phyloP scores from a whole-genome alignment of 106 monocot species.

The Xerophyta viscosa region DNA sequence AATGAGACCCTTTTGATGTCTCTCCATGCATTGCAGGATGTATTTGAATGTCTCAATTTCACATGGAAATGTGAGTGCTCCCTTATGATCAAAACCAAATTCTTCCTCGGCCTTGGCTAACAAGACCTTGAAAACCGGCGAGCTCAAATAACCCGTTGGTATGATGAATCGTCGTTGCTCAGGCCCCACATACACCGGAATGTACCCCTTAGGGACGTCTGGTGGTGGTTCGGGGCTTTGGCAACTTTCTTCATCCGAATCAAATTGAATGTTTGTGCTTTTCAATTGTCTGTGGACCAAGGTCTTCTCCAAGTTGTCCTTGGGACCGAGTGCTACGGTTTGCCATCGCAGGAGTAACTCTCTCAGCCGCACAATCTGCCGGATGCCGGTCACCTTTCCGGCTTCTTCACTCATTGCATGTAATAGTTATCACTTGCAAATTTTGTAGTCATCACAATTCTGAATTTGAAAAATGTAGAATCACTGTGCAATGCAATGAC shows the following conservation, averaged over 20 bases:
- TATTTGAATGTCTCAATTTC: conserved; percentile 78
- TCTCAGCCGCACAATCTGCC: conserved; percentile 35
- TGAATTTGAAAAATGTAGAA: too few relatives aligned
- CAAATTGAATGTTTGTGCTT: conserved; percentile 1
- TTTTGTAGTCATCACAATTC: too few relatives aligned
- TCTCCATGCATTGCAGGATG: conserved; percentile 58
- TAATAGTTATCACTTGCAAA: too few relatives aligned
- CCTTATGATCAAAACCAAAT: conserved; percentile 60
- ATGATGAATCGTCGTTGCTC: conserved; percentile 70
- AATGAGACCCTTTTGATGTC: conserved; percentile 34
- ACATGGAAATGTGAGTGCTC: conserved; percentile 51
- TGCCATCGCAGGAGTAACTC: conserved; percentile 54
- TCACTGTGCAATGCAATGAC: too few relatives aligned
- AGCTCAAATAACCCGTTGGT: conserved; percentile 41
- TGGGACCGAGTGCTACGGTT: conserved; percentile 8
- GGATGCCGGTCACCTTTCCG: conserved; percentile 24
- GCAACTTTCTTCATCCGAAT: conserved; percentile 63
- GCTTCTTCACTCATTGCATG: conserved; percentile 23
- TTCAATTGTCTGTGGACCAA: conserved; percentile 22
- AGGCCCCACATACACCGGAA: conserved; percentile 47
- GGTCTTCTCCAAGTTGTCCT: not conserved
- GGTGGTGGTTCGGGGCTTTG: conserved; percentile 34
- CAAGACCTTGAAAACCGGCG: conserved; percentile 46
- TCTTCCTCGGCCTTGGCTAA: conserved; percentile 61
- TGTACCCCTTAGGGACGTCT: conserved; percentile 56